Conservation (phyloP, 2,329 filamentous ascomycete species). For the Pseudogymnoascus sp. region DNA sequence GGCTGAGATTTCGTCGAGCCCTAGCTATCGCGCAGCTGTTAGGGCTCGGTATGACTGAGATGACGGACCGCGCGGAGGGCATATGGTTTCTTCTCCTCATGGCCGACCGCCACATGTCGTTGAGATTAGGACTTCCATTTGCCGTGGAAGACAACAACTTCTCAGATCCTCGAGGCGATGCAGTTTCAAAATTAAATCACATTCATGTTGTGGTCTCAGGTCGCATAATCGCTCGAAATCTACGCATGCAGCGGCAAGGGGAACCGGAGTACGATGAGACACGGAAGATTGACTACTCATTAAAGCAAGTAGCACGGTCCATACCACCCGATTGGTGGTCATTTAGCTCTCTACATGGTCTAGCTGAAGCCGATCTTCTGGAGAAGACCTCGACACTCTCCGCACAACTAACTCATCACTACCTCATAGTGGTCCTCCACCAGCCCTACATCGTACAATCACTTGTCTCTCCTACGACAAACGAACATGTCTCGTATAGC, state of each 20-base stretch:
- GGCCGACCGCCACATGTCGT: not conserved
- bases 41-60: not conserved
- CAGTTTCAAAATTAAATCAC: conserved; percentile 9
- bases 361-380: not conserved
- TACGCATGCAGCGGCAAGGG: not conserved
- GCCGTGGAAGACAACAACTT: not conserved
- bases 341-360: not conserved
- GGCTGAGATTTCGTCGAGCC: conserved; percentile 3
- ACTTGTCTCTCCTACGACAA: not conserved
- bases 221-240: not conserved
- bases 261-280: conserved; percentile 15
- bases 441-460: conserved; percentile 20
- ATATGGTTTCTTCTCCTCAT: conserved; percentile 11
- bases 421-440: conserved; percentile 20
- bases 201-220: not conserved
- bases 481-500: conserved; percentile 15
- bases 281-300: conserved; percentile 17
- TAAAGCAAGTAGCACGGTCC: conserved; percentile 18
- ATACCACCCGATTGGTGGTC: conserved; percentile 16
- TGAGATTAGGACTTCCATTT: not conserved
- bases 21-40: not conserved
- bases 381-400: conserved; percentile 17
- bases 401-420: conserved; percentile 22
- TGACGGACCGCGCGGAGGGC: not conserved
- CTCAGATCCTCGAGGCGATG: not conserved